Evolutionary conservation across 768 basidiomycete species (phyloP), one percentile per base, ranked within the genome.

Genomic region (Kwoniella mangroviensis): DNA sequence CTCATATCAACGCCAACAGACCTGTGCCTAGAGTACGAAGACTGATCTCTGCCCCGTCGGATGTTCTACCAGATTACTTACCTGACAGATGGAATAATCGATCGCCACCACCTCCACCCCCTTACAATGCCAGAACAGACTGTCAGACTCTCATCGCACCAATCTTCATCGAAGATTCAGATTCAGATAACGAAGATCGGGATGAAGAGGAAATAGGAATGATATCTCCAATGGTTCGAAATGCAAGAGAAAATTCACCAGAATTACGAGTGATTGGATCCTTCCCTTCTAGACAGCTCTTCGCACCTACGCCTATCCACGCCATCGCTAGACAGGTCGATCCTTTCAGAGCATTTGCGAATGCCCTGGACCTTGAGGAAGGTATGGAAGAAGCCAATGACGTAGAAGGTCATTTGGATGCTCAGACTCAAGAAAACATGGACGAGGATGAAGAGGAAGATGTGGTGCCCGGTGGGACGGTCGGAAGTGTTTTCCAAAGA

Each of bases 81-180:
- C 62, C 63, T 1, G 68, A 69, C 24, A 26, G 68, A 63, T 70
- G 63, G 57, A 65, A 64, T 21, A 65, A 70, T n/a, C 59, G 74
- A 65, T 70, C 73, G n/a, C 78, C 78, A 17, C 66, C 75, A 5
- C 78, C 78, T 11, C 78, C 78, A 19, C 78, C 78, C 10, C 78
- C 78, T 15, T 79, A 75, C 62, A 79, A 79, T 42, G 78, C 78
- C 17, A 34, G 56, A 26, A 75, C 78, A 10, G 78, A 79, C 56
- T 60, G 73, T 28, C 70, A 76, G 53, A 74, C 71, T 26, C 58
- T 79, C 4, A 71, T 79, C 19, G 69, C 69, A 2, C 73, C 76
- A 0, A 28, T 67, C 11, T 75, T 77, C 64, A 72, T 76, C 45
- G 75, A 71, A 21, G 68, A 71, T 15, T 69, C 70, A 49, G 69